These are phyloP conservation scores for Leishmania aethiopica DNA, from an alignment of 208 protist species.

Conservation along the genomic window DNA sequence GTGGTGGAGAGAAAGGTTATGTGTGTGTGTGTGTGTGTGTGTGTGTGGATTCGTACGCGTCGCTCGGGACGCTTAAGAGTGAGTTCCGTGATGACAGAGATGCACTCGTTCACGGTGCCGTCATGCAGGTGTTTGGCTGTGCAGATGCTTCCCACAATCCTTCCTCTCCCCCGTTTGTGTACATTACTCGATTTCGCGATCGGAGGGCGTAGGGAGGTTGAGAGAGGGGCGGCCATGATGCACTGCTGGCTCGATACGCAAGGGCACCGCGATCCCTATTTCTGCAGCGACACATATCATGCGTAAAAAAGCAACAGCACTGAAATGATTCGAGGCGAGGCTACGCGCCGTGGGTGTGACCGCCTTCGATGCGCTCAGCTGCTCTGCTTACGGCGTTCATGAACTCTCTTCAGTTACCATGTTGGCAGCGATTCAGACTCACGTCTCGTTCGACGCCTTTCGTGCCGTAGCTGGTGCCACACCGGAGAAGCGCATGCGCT, in stretches of 20 bases:
- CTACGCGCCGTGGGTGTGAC: background rate
- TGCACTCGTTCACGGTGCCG: background rate
- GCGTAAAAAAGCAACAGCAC: background rate
- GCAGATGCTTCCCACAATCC: background rate
- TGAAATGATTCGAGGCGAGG: background rate
- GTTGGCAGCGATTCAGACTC: background rate
- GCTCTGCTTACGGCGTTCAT: background rate
- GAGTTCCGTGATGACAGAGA: background rate
- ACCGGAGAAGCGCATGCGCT: background rate
- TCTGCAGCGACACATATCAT: background rate
- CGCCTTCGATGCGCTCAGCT: background rate
- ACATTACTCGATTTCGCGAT: background rate
- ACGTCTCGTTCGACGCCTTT: too few species aligned
- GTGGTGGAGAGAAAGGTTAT: background rate
- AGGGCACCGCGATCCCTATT: background rate
- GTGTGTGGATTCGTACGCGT: too few species aligned
- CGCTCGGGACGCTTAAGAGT: background rate
- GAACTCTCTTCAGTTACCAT: background rate
- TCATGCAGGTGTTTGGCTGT: background rate
- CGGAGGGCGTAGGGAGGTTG: background rate
- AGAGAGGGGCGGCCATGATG: background rate
- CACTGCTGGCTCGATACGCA: background rate
- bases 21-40: background rate
- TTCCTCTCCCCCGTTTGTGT: background rate
- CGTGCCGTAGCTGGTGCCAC: background rate